Evolutionary conservation across 768 basidiomycete genomes (phyloP), one percentile per base, ranked within the genome.

Genomic region (Mycena sanguinolenta): DNA sequence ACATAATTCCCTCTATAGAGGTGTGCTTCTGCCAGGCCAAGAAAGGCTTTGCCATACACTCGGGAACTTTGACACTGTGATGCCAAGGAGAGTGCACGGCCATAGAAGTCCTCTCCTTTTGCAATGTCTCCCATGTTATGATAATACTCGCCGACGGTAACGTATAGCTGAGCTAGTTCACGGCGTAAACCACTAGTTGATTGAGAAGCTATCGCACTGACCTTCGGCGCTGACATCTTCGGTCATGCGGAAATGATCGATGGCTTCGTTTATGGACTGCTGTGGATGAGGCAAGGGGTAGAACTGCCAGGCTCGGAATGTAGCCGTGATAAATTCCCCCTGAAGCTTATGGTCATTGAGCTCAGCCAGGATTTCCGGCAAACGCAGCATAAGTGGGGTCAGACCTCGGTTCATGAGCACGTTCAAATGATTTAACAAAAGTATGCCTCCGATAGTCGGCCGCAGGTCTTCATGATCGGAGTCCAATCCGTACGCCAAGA

Each of bases 71-170:
- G n/a, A 32, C 7, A 65, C 50, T 58, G n/a, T 19, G 49, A 34
- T 27, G 65, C 57, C 44, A 60, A 25, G 19, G 28, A 57, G 28
- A 59, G 65, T 28, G 57, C 65, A 28, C 42, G 55, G 27, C 21
- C 16, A 32, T 49, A 65, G 42, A 65, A 65, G 2, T 39, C 14
- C n/a, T 17, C 7, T 49, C 42, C 64, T 32, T 58, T 58, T 1
- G 6, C 12, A 19, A 27, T 34, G 23, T 60, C 49, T 5, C 46
- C 46, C 28, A 44, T 14, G 9, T 49, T 46, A 34, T 67, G n/a
- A 39, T 59, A 19, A 60, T 67, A 59, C 16, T 36, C 30, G 25
- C 21, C 65, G 36, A 59, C 34, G 23, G 25, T 46, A 16, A 7
- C 27, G 49, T 23, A 52, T 7, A 52, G 27, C 16, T 16, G 49